Percentiles rank a stretch among this genome's conserved stretches.
These are phyloP conservation scores for Pseudonitzschia multiseries DNA, from an alignment of 108 stramenopile genomes.

Conservation along the genomic window DNA sequence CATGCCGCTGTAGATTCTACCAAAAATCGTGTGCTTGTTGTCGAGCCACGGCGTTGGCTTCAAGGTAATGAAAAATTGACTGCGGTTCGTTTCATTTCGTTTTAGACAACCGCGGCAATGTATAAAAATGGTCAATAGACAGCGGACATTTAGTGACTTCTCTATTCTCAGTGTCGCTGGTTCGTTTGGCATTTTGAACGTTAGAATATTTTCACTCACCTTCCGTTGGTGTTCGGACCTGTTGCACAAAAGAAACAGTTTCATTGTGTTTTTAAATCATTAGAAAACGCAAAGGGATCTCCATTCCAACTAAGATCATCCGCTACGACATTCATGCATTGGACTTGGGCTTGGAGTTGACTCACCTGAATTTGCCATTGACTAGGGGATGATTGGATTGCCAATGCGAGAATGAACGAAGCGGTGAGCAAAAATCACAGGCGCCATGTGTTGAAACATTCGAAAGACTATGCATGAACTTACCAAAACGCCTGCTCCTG, in stretches of 20 bases:
- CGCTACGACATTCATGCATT: background rate
- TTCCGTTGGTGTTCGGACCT: constrained; percentile 93
- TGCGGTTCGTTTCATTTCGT: background rate
- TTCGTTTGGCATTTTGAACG: background rate
- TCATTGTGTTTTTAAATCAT: background rate
- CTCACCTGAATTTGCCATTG: constrained; percentile 86
- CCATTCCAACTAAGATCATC: no score
- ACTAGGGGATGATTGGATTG: constrained; percentile 1
- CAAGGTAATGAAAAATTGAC: constrained; percentile 94
- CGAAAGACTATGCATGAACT: background rate
- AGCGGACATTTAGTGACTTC: no score
- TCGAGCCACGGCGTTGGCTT: constrained; percentile 88
- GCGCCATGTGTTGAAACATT: background rate
- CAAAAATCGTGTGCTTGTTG: constrained; percentile 94
- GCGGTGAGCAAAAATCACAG: background rate
- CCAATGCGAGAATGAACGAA: background rate
- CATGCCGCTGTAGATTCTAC: constrained; percentile 87
- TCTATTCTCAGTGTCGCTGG: no score
- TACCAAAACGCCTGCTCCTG: constrained; percentile 80
- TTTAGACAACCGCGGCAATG: background rate
- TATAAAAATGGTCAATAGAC: no score
- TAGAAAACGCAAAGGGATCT: background rate
- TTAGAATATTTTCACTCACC: background rate
- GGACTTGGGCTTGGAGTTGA: background rate
- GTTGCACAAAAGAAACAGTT: background rate